Evolutionary conservation across 257 asterid species (phyloP), one percentile per base, ranked within the genome.

Genomic region (Solanum stenotomum): DNA sequence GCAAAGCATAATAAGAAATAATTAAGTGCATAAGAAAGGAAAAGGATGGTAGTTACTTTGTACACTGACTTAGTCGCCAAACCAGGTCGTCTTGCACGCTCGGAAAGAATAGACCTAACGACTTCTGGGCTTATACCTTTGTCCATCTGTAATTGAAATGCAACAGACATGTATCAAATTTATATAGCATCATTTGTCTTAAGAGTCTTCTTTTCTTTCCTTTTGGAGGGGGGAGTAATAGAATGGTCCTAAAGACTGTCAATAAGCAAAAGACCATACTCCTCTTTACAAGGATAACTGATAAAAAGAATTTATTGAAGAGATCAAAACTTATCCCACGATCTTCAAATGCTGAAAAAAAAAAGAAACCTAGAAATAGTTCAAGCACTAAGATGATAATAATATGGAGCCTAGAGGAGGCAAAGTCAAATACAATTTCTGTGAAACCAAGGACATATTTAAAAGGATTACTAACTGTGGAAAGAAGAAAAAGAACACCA

Each of bases 61-160:
- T 86, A 88, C 84, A 94, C 98, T 31, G 99, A 94, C 90, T 92
- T 97, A 77, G 95, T 87, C 23, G 98, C 98, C 87, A 96, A 92
- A 89, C 91, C 92, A 84, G 98, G 98, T 92, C 81, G 90, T 90
- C 96, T 94, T 86, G 93, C 96, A 87, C 98, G 98, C 92, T 94
- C 98, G 23, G 94, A 95, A 83, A 97, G 96, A 88, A 97, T 93
- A 87, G 98, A 93, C 67, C 98, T 98, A 87, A 97, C 98, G 35
- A 95, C 92, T 87, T 97, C 99, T 37, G 99, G 98, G 92, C 92
- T 91, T 87, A 93, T 89, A 88, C 97, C 98, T 89, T 89, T 93
- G 92, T 97, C 98, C 59, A 96, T 88, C 99, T 97, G 96, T 81
- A 91, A 91, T 10, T n/a, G 18, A 78, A 90, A 91, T 49, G 87